Percentiles rank a stretch among this genome's conserved stretches.
Conservation (phyloP, 2,329 filamentous ascomycete species). For the Neurospora sp. region DNA sequence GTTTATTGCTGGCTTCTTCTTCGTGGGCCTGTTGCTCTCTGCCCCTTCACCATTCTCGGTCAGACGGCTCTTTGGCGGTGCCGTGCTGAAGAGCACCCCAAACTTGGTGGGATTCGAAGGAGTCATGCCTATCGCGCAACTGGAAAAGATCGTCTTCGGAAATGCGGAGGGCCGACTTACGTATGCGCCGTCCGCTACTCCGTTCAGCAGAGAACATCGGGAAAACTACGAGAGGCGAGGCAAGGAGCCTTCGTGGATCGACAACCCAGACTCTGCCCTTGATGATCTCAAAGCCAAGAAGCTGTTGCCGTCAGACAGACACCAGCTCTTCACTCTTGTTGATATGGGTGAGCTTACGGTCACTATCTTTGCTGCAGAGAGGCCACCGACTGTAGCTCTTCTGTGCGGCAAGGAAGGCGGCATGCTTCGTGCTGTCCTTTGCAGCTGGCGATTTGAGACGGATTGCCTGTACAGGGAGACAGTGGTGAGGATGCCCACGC, state of each 20-base stretch:
- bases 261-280: neutral
- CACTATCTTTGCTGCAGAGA: constrained; percentile 25
- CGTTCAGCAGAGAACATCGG: neutral
- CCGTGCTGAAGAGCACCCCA: neutral
- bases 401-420: constrained; percentile 34
- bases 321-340: constrained; percentile 26
- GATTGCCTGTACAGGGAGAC: constrained; percentile 32
- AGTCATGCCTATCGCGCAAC: neutral
- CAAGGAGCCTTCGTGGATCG: constrained; percentile 15
- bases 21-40: neutral
- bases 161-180: neutral
- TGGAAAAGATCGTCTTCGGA: neutral
- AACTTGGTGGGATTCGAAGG: neutral
- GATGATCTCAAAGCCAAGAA: neutral
- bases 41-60: neutral
- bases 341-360: constrained; percentile 27
- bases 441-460: constrained; percentile 33
- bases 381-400: constrained; percentile 30
- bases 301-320: neutral
- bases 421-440: constrained; percentile 34
- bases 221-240: constrained; percentile 17
- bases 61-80: neutral
- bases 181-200: neutral
- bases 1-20: neutral
- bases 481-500: constrained; percentile 32